phyloP scores from a whole-genome alignment of 2,329 filamentous ascomycete genomes.

The Aspergillus quadrilineatus region DNA sequence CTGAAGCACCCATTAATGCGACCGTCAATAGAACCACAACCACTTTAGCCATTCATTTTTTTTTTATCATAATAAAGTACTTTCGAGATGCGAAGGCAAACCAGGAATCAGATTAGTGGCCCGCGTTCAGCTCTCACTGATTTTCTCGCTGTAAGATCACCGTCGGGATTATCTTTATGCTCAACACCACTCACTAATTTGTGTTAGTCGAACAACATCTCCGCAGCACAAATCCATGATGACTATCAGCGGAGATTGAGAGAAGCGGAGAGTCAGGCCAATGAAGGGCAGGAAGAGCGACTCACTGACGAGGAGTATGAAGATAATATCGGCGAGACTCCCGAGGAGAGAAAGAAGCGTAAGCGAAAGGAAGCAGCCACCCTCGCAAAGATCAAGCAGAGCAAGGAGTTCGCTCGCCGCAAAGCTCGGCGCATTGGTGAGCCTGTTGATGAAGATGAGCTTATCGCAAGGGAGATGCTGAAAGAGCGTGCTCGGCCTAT shows the following conservation, averaged over 20 bases:
- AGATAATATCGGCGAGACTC: slow-evolving; percentile 41
- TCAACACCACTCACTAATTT: background rate
- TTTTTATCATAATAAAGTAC: too few species aligned
- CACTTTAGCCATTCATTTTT: too few species aligned
- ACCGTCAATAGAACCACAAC: too few species aligned
- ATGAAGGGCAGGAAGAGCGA: slow-evolving; percentile 27
- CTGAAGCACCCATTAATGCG: too few species aligned
- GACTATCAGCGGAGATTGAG: slow-evolving; percentile 57
- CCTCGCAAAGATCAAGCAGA: slow-evolving; percentile 48
- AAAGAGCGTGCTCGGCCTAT: slow-evolving; percentile 58
- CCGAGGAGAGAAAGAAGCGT: slow-evolving; percentile 53
- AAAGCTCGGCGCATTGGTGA: slow-evolving; percentile 44
- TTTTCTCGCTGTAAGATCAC: slow-evolving; percentile 63
- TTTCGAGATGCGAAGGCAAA: slow-evolving; percentile 25
- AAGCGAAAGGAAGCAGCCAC: slow-evolving; percentile 54
- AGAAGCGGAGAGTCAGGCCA: slow-evolving; percentile 47
- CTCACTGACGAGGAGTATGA: slow-evolving; percentile 34
- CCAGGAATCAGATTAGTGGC: slow-evolving; percentile 37
- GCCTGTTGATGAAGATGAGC: slow-evolving; percentile 48
- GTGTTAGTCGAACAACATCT: slow-evolving; percentile 63
- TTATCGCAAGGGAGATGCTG: slow-evolving; percentile 52
- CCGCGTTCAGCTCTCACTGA: slow-evolving; percentile 68
- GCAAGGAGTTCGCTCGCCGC: slow-evolving; percentile 51
- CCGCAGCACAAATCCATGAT: slow-evolving; percentile 61
- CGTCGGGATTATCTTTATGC: slow-evolving; percentile 26